Percentiles rank a stretch among this genome's conserved stretches.
Conservation (phyloP, 2,329 filamentous ascomycete species). For the Aspergillus sp. region DNA sequence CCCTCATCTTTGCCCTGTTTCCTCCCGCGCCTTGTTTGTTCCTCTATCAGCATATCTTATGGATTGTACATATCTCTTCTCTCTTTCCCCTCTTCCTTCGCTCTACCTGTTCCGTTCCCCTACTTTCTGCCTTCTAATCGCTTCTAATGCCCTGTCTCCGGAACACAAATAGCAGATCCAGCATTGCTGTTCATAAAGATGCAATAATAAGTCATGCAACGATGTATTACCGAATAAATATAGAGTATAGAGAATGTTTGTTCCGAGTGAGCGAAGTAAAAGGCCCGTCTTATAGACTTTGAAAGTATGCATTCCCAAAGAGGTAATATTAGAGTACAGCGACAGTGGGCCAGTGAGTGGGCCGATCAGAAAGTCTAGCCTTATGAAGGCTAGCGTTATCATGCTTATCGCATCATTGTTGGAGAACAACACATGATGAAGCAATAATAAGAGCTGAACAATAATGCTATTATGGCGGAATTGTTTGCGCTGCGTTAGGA, state of each 20-base stretch:
- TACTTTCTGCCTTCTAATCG: background rate
- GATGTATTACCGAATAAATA: constrained; percentile 16
- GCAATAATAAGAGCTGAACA: too few relatives aligned
- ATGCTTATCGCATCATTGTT: too few relatives aligned
- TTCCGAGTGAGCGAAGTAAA: too few relatives aligned
- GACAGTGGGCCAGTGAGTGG: too few relatives aligned
- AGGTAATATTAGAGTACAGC: too few relatives aligned
- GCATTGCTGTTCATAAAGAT: background rate
- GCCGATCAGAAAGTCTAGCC: constrained; percentile 9
- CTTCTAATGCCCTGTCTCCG: background rate
- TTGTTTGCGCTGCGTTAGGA: too few relatives aligned
- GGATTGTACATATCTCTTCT: constrained; percentile 27
- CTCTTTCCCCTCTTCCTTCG: constrained; percentile 2
- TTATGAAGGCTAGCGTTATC: too few relatives aligned
- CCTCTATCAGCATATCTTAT: constrained; percentile 15
- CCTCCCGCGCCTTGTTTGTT: constrained; percentile 7
- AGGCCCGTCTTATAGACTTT: too few relatives aligned
- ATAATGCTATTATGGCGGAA: too few relatives aligned
- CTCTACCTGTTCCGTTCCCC: constrained; percentile 1
- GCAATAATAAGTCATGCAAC: background rate
- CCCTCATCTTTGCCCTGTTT: constrained; percentile 1
- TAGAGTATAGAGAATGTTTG: constrained; percentile 9
- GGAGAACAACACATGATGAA: too few relatives aligned
- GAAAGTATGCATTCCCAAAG: too few relatives aligned
- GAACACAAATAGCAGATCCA: background rate